These are phyloP conservation scores for Lentithecium fluviatile DNA, from an alignment of 495 filamentous ascomycete genomes.

Conservation along the genomic window DNA sequence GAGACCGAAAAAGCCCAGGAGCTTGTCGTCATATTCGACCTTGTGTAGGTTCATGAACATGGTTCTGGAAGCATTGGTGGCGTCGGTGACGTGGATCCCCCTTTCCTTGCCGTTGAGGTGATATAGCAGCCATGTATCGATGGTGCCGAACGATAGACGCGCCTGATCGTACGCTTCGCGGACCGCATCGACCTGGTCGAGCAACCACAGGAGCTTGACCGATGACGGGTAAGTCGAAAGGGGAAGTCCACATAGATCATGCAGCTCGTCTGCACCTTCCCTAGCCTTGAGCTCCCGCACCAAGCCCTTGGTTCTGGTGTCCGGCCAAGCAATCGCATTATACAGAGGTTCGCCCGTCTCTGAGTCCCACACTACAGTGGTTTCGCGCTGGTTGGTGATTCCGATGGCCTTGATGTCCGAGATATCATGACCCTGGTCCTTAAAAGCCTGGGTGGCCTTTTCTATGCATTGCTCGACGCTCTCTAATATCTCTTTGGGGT, in stretches of 20 bases:
- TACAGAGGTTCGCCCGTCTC: slow-evolving; percentile 81
- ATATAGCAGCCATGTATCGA: slow-evolving; percentile 90
- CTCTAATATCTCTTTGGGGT: slow-evolving; percentile 73
- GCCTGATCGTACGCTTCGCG: slow-evolving; percentile 75
- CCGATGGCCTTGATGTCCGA: slow-evolving; percentile 80
- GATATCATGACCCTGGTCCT: slow-evolving; percentile 65
- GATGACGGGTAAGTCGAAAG: slow-evolving; percentile 93
- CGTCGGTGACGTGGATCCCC: slow-evolving; percentile 77
- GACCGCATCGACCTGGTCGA: slow-evolving; percentile 70
- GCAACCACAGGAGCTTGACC: slow-evolving; percentile 84
- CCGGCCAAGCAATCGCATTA: slow-evolving; percentile 92
- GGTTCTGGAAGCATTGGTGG: slow-evolving; percentile 88
- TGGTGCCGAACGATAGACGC: slow-evolving; percentile 85
- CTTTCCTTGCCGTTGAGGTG: slow-evolving; percentile 77
- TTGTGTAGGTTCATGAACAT: slow-evolving; percentile 96
- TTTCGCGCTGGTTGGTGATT: slow-evolving; percentile 94
- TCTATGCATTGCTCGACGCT: slow-evolving; percentile 86
- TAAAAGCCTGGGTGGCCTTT: slow-evolving; percentile 70
- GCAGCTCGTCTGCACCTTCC: slow-evolving; percentile 65
- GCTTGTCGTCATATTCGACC: slow-evolving; percentile 76
- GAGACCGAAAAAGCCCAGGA: slow-evolving; percentile 80
- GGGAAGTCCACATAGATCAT: slow-evolving; percentile 78
- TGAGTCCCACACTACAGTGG: slow-evolving; percentile 86
- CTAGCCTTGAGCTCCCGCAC: slow-evolving; percentile 76
- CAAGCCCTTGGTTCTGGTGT: slow-evolving; percentile 76